Evolutionary conservation across 2,329 filamentous ascomycete species (phyloP).

Genomic region (Colletotrichum higginsianum): DNA sequence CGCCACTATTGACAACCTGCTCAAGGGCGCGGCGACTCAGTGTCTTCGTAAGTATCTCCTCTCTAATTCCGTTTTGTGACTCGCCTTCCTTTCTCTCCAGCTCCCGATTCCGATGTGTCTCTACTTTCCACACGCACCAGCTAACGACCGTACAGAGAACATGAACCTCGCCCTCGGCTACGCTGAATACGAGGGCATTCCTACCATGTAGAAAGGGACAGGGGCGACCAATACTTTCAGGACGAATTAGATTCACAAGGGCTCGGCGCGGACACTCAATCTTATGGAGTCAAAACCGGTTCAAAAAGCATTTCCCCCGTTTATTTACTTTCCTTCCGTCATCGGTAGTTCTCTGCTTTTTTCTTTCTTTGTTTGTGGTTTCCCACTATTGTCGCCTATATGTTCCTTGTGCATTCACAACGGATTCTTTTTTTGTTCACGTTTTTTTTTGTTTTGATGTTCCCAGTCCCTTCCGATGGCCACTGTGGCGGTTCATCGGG

Average conservation of each 20-base stretch:
- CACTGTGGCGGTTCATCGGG: constrained; percentile 6
- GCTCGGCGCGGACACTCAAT: constrained; percentile 39
- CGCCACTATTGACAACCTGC: constrained; percentile 92
- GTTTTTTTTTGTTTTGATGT: not conserved
- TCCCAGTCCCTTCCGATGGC: not conserved
- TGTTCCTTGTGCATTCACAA: not conserved
- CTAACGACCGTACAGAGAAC: constrained; percentile 72
- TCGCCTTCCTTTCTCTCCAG: not conserved
- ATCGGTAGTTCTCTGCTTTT: not conserved
- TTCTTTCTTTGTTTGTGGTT: not conserved
- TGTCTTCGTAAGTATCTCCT: constrained; percentile 80
- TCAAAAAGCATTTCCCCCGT: constrained; percentile 37
- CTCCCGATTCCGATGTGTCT: not conserved
- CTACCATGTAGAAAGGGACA: constrained; percentile 59
- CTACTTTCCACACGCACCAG: not conserved
- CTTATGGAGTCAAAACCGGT: constrained; percentile 40
- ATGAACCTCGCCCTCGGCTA: constrained; percentile 95
- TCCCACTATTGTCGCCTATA: not conserved
- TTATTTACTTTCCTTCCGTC: not conserved
- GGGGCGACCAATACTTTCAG: constrained; percentile 6
- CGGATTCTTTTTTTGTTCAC: not conserved
- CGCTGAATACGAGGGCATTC: constrained; percentile 90
- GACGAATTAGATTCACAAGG: constrained; percentile 32
- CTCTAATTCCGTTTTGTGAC: not conserved
- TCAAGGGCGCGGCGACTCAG: constrained; percentile 94